phyloP scores from a whole-genome alignment of 192 early-diverging fungal genomes.

The Gonapodya prolifera region DNA sequence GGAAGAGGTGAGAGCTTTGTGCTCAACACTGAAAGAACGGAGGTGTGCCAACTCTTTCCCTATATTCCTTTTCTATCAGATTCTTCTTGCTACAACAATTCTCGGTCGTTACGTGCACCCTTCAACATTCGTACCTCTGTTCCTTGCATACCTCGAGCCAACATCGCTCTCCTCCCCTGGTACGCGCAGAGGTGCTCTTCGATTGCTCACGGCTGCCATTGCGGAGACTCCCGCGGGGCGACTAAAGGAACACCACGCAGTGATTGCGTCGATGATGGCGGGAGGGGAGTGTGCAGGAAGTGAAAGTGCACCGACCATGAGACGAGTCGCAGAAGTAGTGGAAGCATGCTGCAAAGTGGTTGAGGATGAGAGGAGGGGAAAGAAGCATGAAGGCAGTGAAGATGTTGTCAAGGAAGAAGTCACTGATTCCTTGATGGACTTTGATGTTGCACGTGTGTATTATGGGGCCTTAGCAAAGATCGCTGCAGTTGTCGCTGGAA shows the following conservation, averaged over 20 bases:
- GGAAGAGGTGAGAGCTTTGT: conserved; percentile 15
- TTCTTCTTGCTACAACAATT: conserved; percentile 14
- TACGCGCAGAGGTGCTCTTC: neutral
- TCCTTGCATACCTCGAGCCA: neutral
- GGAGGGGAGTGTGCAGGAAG: neutral
- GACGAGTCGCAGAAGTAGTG: neutral
- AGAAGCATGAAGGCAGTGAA: no score
- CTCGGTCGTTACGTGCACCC: conserved; percentile 32
- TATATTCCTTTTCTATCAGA: conserved; percentile 13
- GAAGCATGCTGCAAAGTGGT: neutral
- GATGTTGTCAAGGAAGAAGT: no score
- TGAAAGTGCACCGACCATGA: neutral
- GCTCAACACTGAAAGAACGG: neutral
- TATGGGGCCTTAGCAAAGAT: neutral
- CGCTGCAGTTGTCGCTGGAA: neutral
- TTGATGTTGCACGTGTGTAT: neutral
- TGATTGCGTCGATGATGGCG: neutral
- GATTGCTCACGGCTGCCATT: neutral
- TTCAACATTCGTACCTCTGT: neutral
- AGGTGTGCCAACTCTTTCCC: neutral
- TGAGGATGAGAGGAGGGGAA: no score
- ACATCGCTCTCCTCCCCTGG: neutral
- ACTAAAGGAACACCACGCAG: neutral
- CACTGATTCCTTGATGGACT: no score
- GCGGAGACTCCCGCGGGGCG: neutral